Evolutionary conservation across 2,329 filamentous ascomycete species (phyloP).

Genomic region (Sclerotinia spermophila): DNA sequence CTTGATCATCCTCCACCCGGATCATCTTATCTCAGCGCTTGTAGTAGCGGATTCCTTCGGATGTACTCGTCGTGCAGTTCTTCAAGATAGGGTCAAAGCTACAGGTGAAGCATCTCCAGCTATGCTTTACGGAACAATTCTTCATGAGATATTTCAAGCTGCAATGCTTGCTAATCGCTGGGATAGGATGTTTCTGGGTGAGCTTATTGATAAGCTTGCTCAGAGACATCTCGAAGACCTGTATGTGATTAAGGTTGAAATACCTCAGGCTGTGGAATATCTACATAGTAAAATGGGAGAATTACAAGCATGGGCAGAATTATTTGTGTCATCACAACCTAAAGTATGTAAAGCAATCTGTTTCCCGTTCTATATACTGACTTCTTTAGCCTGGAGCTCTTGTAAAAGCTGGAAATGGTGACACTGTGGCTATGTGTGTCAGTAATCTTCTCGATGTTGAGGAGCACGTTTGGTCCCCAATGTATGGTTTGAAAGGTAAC

Average conservation of each 20-base stretch:
- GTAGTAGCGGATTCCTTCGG: conserved; percentile 95
- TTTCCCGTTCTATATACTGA: conserved; percentile 20
- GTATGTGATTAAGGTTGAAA: conserved; percentile 77
- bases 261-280: conserved; percentile 71
- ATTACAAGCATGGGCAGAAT: conserved; percentile 75
- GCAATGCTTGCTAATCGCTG: conserved; percentile 80
- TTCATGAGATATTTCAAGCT: conserved; percentile 94
- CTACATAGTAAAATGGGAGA: conserved; percentile 79
- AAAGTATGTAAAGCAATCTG: conserved; percentile 46
- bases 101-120: conserved; percentile 75
- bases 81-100: conserved; percentile 92
- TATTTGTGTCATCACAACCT: conserved; percentile 72
- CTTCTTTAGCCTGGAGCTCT: conserved; percentile 58
- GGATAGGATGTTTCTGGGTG: conserved; percentile 64
- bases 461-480: conserved; percentile 97
- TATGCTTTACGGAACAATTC: conserved; percentile 85
- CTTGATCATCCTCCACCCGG: conserved; percentile 87
- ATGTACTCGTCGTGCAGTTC: conserved; percentile 83
- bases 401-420: conserved; percentile 74
- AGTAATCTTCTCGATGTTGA: conserved; percentile 95
- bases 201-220: conserved; percentile 65
- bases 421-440: conserved; percentile 75
- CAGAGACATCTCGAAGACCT: conserved; percentile 80
- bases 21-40: conserved; percentile 91
- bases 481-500: conserved; percentile 95